Conservation (phyloP, 495 filamentous ascomycete genomes). For the Lasiosphaeriaceae sp. region DNA sequence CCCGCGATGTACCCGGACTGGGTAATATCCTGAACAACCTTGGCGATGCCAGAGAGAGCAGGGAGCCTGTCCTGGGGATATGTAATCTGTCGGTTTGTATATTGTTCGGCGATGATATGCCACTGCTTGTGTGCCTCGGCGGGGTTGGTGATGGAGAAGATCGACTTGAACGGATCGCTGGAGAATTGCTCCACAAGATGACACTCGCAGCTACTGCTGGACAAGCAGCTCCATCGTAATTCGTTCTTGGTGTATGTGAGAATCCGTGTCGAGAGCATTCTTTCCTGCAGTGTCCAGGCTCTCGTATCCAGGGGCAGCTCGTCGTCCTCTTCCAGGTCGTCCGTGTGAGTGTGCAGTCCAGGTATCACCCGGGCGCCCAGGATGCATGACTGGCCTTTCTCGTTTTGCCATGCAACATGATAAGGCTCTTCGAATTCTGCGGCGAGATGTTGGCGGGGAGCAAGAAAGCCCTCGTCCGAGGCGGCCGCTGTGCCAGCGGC, state of each 20-base stretch:
- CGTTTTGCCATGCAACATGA: not conserved
- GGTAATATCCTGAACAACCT: constrained; percentile 11
- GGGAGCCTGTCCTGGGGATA: constrained; percentile 26
- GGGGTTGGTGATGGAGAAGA: not conserved
- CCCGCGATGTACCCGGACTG: constrained; percentile 30
- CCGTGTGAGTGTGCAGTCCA: not conserved
- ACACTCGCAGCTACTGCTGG: constrained; percentile 1
- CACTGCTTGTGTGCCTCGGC: not conserved
- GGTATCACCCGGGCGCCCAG: not conserved
- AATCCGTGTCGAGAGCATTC: constrained; percentile 1
- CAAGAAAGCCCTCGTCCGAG: constrained; percentile 5
- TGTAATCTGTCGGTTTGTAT: constrained; percentile 18
- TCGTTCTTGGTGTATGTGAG: constrained; percentile 3
- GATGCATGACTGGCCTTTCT: not conserved
- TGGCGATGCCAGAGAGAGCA: constrained; percentile 30
- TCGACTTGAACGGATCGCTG: not conserved
- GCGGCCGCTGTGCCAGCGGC: constrained; percentile 3
- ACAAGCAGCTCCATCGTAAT: constrained; percentile 4
- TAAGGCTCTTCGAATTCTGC: not conserved
- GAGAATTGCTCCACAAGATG: not conserved
- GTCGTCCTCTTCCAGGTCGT: not conserved
- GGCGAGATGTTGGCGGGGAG: not conserved
- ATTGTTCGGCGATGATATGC: constrained; percentile 7
- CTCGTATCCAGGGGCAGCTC: not conserved
- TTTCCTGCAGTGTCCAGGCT: constrained; percentile 11